Evolutionary conservation across 2,329 filamentous ascomycete genomes (phyloP).

Genomic region (Penicillium digitatum): DNA sequence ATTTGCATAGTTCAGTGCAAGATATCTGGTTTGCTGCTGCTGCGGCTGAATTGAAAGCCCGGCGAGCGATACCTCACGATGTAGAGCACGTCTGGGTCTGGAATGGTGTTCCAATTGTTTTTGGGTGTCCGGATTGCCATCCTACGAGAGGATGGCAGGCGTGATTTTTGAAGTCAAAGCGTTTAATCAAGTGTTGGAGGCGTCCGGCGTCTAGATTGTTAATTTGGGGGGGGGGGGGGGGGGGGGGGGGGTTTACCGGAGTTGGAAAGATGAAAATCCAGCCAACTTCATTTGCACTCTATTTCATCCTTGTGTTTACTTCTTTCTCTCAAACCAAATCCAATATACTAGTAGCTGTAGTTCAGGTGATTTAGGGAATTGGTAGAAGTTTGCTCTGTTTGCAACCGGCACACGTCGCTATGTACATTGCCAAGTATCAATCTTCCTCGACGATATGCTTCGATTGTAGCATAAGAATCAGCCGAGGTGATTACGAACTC

Average conservation of each 20-base stretch:
- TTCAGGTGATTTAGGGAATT: background rate
- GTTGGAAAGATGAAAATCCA: background rate
- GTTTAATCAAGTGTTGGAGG: slow-evolving; percentile 14
- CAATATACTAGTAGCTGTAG: background rate
- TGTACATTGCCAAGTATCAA: slow-evolving; percentile 6
- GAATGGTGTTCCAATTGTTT: slow-evolving; percentile 35
- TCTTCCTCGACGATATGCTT: background rate
- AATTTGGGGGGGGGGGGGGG: no score
- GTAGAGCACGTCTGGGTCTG: slow-evolving; percentile 34
- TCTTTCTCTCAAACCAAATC: background rate
- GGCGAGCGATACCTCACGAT: slow-evolving; percentile 32
- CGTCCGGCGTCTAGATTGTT: slow-evolving; percentile 10
- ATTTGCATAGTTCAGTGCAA: slow-evolving; percentile 31
- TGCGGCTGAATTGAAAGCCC: slow-evolving; percentile 27
- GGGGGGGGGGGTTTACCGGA: slow-evolving; percentile 2
- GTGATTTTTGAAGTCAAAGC: slow-evolving; percentile 18
- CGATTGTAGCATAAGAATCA: background rate
- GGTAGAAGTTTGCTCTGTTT: slow-evolving; percentile 21
- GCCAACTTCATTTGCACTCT: background rate
- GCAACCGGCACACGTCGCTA: slow-evolving; percentile 17
- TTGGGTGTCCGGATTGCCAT: slow-evolving; percentile 36
- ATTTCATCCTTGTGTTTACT: background rate
- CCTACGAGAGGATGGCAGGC: slow-evolving; percentile 31
- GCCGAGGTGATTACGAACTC: background rate
- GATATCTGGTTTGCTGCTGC: slow-evolving; percentile 43